Base-by-base conservation (phyloP, 208 protist genomes). In the Polymyxa betae region DNA sequence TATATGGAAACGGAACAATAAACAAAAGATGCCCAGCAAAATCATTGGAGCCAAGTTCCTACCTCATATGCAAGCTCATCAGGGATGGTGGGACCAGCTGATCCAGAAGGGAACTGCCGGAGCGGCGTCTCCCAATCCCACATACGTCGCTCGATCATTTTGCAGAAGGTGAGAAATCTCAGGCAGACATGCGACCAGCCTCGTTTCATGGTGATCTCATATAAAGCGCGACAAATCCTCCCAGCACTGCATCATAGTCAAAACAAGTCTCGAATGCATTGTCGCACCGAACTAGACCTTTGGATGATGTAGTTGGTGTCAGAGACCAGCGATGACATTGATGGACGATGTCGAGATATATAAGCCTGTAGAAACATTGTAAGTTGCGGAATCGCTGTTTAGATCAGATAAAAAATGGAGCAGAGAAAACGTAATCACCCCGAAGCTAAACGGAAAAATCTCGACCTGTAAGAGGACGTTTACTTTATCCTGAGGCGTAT, bases 291-390 rank as follows among this genome's bases (percentile, higher is more conserved):
- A 32, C 29, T 29, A 29, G 5, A 82, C 38, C 94, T 97, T 93
- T 99, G 98, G 52, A 98, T 98, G 78, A 99, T 96, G 94, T 99
- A 99, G n/a, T 98, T 97, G 94, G 99, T 98, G 95, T 99, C 99
- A 29, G 98, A 96, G 91, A 98, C 95, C 52, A 99, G 95, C 1
- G 98, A 97, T 93, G 99, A 97, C 0, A 98, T 98, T n/a, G 98
- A 96, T 0, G 99, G 93, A 38, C 92, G 94, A 77, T 99, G 96
- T 89, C 96, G 94, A 49, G 97, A 99, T 91, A 99, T 99, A 94
- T 99, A 99, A 52, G 97, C 96, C 93, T 99, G 99, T 29, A 60
- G 24, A 60, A 60, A 60, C 49, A 60, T 60, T 60, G 49, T 29
- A 60, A 60, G n/a, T n/a, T n/a, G n/a, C n/a, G n/a, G n/a, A n/a